Conservation (phyloP, 108 stramenopile species). For the Fragilariopsis cylindrus region DNA sequence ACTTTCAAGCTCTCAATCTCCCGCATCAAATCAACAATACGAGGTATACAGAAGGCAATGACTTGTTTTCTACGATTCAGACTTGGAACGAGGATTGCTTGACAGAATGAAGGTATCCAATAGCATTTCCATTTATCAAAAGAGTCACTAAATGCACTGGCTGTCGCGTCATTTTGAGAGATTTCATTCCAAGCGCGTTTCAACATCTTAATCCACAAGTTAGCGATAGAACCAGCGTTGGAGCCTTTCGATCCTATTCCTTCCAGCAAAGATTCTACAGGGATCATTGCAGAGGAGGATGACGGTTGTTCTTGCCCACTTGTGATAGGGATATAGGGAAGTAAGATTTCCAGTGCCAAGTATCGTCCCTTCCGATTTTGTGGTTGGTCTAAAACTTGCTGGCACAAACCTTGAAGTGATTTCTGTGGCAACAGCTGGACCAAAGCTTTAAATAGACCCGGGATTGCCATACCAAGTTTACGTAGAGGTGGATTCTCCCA, state of each 20-base stretch:
- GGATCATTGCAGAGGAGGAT: not conserved
- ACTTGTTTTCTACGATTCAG: constrained; percentile 47
- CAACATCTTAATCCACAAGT: constrained; percentile 57
- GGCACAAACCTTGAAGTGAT: constrained; percentile 29
- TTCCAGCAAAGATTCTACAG: constrained; percentile 42
- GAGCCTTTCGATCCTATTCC: constrained; percentile 55
- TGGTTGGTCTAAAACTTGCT: constrained; percentile 44
- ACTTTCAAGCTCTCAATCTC: constrained; percentile 17
- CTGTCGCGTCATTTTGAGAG: constrained; percentile 4
- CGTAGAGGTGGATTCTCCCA: constrained; percentile 66
- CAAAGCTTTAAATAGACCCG: constrained; percentile 48
- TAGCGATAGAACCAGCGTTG: constrained; percentile 56
- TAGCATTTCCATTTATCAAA: constrained; percentile 31
- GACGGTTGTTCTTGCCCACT: not conserved
- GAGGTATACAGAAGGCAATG: constrained; percentile 52
- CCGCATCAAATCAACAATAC: constrained; percentile 31
- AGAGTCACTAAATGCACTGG: not conserved
- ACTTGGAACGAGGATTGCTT: constrained; percentile 31
- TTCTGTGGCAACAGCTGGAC: constrained; percentile 30
- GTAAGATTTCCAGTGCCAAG: constrained; percentile 58
- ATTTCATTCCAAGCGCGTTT: constrained; percentile 12
- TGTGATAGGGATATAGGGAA: constrained; percentile 34
- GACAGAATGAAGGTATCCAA: constrained; percentile 52
- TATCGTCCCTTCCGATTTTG: constrained; percentile 61
- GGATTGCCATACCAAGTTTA: constrained; percentile 50